Percentiles rank a stretch among this genome's conserved stretches.
Conservation (phyloP, 2,329 filamentous ascomycete species). For the Ophiosphaerella narmari region DNA sequence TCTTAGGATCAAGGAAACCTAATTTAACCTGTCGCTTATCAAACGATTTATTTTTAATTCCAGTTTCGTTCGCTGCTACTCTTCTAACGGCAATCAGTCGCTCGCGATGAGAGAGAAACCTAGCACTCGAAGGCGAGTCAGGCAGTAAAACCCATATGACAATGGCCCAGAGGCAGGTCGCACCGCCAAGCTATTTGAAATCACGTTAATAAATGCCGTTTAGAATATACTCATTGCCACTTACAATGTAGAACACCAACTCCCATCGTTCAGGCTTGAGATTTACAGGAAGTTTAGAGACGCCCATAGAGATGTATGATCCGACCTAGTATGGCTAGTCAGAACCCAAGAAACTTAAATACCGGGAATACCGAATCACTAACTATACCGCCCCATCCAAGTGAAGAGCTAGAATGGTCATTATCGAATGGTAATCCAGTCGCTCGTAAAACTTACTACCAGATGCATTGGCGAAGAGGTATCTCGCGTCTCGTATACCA, state of each 20-base stretch:
- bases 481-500: slow-evolving; percentile 46
- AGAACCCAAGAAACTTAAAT: no score
- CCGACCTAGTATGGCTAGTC: slow-evolving; percentile 22
- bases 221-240: background rate
- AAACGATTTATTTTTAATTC: slow-evolving; percentile 54
- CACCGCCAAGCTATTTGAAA: slow-evolving; percentile 34
- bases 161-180: slow-evolving; percentile 33
- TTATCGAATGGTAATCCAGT: no score
- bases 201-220: background rate
- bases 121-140: slow-evolving; percentile 40
- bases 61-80: slow-evolving; percentile 51
- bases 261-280: slow-evolving; percentile 47
- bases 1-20: slow-evolving; percentile 49
- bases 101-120: slow-evolving; percentile 19
- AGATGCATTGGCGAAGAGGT: slow-evolving; percentile 38
- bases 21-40: slow-evolving; percentile 51
- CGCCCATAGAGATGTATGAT: slow-evolving; percentile 61
- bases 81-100: slow-evolving; percentile 39
- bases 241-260: slow-evolving; percentile 60
- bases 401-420: slow-evolving; percentile 25
- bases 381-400: slow-evolving; percentile 61
- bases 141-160: slow-evolving; percentile 59
- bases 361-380: no score
- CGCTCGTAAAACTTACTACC: slow-evolving; percentile 3
- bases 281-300: slow-evolving; percentile 54